phyloP scores from a whole-genome alignment of 2,329 filamentous ascomycete genomes.

The Daldinia sp. region DNA sequence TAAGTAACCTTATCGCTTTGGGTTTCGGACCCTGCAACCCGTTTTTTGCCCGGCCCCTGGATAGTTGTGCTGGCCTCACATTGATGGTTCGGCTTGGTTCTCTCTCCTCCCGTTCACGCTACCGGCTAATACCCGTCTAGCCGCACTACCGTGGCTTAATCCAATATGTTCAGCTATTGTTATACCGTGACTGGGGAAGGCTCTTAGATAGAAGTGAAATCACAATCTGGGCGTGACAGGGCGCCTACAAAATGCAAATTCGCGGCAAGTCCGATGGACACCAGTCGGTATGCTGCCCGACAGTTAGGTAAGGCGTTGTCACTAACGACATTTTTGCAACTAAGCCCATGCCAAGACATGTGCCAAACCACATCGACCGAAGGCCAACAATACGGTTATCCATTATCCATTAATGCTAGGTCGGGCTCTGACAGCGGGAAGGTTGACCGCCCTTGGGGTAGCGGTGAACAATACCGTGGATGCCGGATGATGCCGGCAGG shows the following conservation, averaged over 20 bases:
- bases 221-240: slow-evolving; percentile 21
- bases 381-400: slow-evolving; percentile 20
- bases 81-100: slow-evolving; percentile 50
- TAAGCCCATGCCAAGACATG: slow-evolving; percentile 24
- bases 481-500: slow-evolving; percentile 37
- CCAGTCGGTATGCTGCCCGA: slow-evolving; percentile 30
- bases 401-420: slow-evolving; percentile 23
- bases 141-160: slow-evolving; percentile 38
- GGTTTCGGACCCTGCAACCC: slow-evolving; percentile 24
- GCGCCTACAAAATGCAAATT: slow-evolving; percentile 12
- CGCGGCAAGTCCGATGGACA: slow-evolving; percentile 15
- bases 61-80: slow-evolving; percentile 52
- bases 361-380: slow-evolving; percentile 16
- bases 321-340: slow-evolving; percentile 31
- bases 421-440: slow-evolving; percentile 44
- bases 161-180: slow-evolving; percentile 41
- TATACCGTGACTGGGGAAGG: slow-evolving; percentile 31
- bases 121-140: slow-evolving; percentile 39
- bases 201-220: slow-evolving; percentile 26
- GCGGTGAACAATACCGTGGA: slow-evolving; percentile 42
- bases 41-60: slow-evolving; percentile 37
- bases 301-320: slow-evolving; percentile 30
- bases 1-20: slow-evolving; percentile 24
- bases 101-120: slow-evolving; percentile 41
- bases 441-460: slow-evolving; percentile 36